Evolutionary conservation across 768 basidiomycete species (phyloP).

Genomic region (Naganishia kalamii): DNA sequence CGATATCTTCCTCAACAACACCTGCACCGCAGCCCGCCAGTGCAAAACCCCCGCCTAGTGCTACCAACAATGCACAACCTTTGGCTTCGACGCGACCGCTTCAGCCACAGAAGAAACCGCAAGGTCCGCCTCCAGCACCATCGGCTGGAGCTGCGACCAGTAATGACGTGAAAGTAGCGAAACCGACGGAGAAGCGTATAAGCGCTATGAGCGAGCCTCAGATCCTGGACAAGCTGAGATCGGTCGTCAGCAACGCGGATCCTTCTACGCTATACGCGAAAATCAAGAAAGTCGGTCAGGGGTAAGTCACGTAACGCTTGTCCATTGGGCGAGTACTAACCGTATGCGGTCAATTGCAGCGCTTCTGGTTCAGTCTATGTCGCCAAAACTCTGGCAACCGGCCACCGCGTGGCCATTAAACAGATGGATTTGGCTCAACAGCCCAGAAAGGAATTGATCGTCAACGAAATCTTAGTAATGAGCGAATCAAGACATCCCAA

Average conservation of each 20-base stretch:
- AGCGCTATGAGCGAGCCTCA: constrained; percentile 95
- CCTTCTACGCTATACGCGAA: constrained; percentile 86
- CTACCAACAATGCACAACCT: not conserved
- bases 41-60: not conserved
- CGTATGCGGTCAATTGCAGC: constrained; percentile 49
- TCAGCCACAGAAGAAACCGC: constrained; percentile 57
- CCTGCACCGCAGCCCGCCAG: not conserved
- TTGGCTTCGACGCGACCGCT: constrained; percentile 50
- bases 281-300: constrained; percentile 98
- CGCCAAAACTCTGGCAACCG: constrained; percentile 76
- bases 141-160: constrained; percentile 21
- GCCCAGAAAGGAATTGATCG: constrained; percentile 93
- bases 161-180: constrained; percentile 51
- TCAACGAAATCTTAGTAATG: constrained; percentile 98
- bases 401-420: constrained; percentile 91
- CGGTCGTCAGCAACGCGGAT: constrained; percentile 78
- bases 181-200: constrained; percentile 67
- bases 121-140: constrained; percentile 24
- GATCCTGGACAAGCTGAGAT: constrained; percentile 93
- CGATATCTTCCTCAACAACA: not conserved
- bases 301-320: constrained; percentile 55
- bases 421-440: constrained; percentile 95
- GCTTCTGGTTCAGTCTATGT: constrained; percentile 98
- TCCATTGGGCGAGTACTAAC: too few relatives aligned
- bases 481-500: constrained; percentile 96